Conservation (phyloP, 345 rosid genomes). For the Boechera stricta region DNA sequence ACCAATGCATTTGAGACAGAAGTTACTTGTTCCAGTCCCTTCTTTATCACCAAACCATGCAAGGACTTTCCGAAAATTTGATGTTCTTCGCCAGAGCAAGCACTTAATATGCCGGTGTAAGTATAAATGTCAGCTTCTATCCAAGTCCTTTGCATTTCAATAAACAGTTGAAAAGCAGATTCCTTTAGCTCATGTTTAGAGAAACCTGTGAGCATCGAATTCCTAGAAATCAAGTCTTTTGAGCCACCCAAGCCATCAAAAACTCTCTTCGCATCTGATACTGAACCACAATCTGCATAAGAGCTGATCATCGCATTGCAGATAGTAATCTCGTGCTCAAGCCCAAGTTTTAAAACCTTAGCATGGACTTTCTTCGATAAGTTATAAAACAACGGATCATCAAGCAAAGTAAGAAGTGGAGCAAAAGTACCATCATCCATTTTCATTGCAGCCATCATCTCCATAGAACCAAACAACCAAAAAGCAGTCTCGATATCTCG, state of each 20-base stretch:
- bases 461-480: slow-evolving; percentile 65
- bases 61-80: slow-evolving; percentile 56
- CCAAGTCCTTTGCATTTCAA: slow-evolving; percentile 54
- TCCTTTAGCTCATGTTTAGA: slow-evolving; percentile 57
- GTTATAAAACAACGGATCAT: slow-evolving; percentile 48
- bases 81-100: slow-evolving; percentile 54
- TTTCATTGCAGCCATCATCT: slow-evolving; percentile 47
- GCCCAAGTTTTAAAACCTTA: slow-evolving; percentile 62
- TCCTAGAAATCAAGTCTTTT: slow-evolving; percentile 74
- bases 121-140: slow-evolving; percentile 67
- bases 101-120: slow-evolving; percentile 68
- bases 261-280: slow-evolving; percentile 58
- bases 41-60: slow-evolving; percentile 67
- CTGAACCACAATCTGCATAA: slow-evolving; percentile 67
- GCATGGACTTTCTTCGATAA: slow-evolving; percentile 59
- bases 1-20: slow-evolving; percentile 67
- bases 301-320: slow-evolving; percentile 68
- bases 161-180: slow-evolving; percentile 56
- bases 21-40: slow-evolving; percentile 61
- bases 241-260: slow-evolving; percentile 54
- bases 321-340: slow-evolving; percentile 53
- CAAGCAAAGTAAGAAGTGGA: slow-evolving; percentile 78
- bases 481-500: slow-evolving; percentile 55
- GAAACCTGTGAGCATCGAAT: slow-evolving; percentile 72
- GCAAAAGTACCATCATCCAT: slow-evolving; percentile 77